A percentile compares a stretch with the other conserved stretches of the same genome.
Evolutionary conservation across 2,329 filamentous ascomycete genomes (phyloP).

Genomic region (Calonectria montana): DNA sequence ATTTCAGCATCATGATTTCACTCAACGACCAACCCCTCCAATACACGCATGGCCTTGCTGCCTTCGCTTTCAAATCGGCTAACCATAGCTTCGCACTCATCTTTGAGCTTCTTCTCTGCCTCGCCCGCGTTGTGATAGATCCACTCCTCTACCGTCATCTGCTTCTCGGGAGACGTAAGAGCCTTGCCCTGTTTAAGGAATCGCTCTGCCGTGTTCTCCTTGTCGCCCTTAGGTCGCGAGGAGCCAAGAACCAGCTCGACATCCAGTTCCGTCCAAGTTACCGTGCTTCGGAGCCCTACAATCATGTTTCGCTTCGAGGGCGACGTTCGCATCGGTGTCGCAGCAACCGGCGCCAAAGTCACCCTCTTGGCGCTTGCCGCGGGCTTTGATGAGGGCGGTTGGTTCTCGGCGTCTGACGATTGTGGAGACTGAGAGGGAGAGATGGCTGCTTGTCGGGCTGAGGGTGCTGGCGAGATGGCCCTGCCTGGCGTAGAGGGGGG

Average conservation of each 20-base stretch:
- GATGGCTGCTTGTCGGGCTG: constrained; percentile 64
- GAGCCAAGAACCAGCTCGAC: constrained; percentile 77
- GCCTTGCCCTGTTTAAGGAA: constrained; percentile 67
- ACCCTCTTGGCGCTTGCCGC: constrained; percentile 61
- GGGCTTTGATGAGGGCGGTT: constrained; percentile 75
- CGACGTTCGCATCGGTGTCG: constrained; percentile 64
- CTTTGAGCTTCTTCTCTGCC: constrained; percentile 82
- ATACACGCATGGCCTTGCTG: constrained; percentile 76
- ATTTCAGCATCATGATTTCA: constrained; percentile 38
- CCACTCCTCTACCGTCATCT: constrained; percentile 96
- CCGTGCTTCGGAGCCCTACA: constrained; percentile 65
- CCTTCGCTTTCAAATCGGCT: constrained; percentile 87
- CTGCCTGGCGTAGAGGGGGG: constrained; percentile 58
- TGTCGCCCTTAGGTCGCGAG: constrained; percentile 55
- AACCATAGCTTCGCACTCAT: constrained; percentile 87
- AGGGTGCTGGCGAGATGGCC: constrained; percentile 56
- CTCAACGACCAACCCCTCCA: constrained; percentile 78
- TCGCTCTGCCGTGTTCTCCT: constrained; percentile 63
- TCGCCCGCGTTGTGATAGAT: constrained; percentile 82
- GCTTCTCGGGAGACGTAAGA: constrained; percentile 81
- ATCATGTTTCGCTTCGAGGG: constrained; percentile 72
- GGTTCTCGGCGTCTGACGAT: constrained; percentile 84
- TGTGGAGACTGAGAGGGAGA: constrained; percentile 77
- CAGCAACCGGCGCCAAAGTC: constrained; percentile 57
- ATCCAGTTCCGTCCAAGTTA: constrained; percentile 79